phyloP scores from a whole-genome alignment of 2,329 filamentous ascomycete genomes.

The Penicillium vulpinum region DNA sequence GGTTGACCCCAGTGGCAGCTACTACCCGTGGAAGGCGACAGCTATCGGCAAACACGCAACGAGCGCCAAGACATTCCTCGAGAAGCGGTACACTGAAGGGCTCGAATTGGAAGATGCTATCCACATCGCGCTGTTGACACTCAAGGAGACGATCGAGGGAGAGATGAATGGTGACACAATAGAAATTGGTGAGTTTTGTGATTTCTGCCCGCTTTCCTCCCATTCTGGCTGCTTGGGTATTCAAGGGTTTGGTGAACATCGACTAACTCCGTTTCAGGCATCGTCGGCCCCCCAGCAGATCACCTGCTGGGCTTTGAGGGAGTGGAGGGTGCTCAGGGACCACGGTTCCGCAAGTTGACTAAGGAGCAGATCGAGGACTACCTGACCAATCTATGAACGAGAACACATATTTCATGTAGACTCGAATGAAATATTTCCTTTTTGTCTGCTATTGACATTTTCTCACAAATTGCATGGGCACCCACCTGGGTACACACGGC shows the following conservation, averaged over 20 bases:
- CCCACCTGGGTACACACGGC: constrained; percentile 11
- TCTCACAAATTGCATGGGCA: constrained; percentile 12
- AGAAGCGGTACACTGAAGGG: constrained; percentile 98
- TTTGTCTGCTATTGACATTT: constrained; percentile 1
- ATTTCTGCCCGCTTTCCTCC: neutral
- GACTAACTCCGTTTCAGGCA: constrained; percentile 59
- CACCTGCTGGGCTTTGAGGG: constrained; percentile 80
- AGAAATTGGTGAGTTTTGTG: constrained; percentile 74
- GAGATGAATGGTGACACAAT: constrained; percentile 99
- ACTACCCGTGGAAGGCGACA: constrained; percentile 99
- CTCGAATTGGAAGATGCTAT: constrained; percentile 97
- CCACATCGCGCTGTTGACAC: constrained; percentile 92
- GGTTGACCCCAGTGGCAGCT: constrained; percentile 97
- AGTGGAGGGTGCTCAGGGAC: constrained; percentile 44
- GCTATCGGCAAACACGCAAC: constrained; percentile 98
- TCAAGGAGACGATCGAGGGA: constrained; percentile 99
- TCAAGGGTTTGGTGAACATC: neutral
- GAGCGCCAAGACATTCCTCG: constrained; percentile 96
- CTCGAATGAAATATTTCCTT: constrained; percentile 20
- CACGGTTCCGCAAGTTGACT: constrained; percentile 65
- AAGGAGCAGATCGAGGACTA: constrained; percentile 99
- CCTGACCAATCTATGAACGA: constrained; percentile 85
- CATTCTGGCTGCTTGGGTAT: neutral
- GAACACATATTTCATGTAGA: constrained; percentile 14
- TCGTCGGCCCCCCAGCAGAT: constrained; percentile 91